Percentiles rank a stretch among this genome's conserved stretches.
These are phyloP conservation scores for Chalciporus sphaerocephalus DNA, from an alignment of 768 basidiomycete genomes.

Conservation along the genomic window DNA sequence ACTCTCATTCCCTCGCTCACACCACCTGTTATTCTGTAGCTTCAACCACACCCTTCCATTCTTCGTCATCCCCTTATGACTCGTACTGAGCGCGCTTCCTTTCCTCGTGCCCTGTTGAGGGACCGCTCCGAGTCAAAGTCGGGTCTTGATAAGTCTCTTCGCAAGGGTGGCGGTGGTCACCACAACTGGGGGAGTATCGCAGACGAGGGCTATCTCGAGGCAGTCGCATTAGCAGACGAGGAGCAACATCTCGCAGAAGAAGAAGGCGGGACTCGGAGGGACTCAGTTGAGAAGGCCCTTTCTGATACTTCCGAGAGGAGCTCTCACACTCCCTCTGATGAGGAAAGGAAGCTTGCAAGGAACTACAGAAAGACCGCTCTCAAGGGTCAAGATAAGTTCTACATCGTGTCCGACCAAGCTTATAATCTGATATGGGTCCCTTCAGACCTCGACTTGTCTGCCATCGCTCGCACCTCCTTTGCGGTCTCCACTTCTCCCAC, in stretches of 20 bases:
- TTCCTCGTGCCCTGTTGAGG: constrained; percentile 65
- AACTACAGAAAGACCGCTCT: constrained; percentile 72
- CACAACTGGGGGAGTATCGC: constrained; percentile 82
- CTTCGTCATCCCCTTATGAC: constrained; percentile 51
- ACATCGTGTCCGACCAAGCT: background rate
- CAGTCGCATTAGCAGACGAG: constrained; percentile 56
- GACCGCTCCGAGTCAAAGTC: constrained; percentile 79
- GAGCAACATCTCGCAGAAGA: constrained; percentile 41
- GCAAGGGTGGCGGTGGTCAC: constrained; percentile 75
- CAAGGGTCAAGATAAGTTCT: constrained; percentile 49
- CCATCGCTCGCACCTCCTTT: constrained; percentile 80
- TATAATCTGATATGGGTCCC: constrained; percentile 3
- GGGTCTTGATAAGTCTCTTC: constrained; percentile 65
- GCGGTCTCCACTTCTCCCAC: constrained; percentile 59
- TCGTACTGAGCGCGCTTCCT: constrained; percentile 69
- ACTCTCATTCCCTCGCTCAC: background rate
- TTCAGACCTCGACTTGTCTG: constrained; percentile 54
- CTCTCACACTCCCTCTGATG: constrained; percentile 48
- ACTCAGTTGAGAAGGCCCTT: constrained; percentile 27
- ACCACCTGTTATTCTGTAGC: background rate
- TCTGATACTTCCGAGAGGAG: constrained; percentile 34
- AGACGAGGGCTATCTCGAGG: constrained; percentile 60
- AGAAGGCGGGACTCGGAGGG: constrained; percentile 10
- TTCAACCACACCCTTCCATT: background rate
- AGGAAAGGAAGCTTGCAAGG: constrained; percentile 60